Base-by-base conservation (phyloP, 2,329 filamentous ascomycete genomes). In the Fusarium miscanthi region DNA sequence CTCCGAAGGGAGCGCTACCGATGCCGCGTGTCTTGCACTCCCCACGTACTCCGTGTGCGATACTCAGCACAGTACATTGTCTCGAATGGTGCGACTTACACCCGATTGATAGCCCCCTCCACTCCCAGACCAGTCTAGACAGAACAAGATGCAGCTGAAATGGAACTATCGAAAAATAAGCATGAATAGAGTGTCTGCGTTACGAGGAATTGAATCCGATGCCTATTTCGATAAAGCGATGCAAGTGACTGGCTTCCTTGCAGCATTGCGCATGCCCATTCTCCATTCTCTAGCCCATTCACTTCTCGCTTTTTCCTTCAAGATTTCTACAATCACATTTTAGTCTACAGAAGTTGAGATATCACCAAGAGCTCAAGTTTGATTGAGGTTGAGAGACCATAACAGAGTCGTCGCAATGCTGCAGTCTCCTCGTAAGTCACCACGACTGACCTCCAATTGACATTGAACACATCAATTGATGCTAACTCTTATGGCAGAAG, bases 381-480 rank as follows among this genome's bases (percentile, higher is more conserved):
- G 8, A 38, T 13, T 19, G 31, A 3, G 23, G 10, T 54, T 41
- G 49, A 5, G 4, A 38, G 33, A 27, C 16, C 3, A 14, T 11
- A 8, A 7, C 23, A 38, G 4, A 52, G 49, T 42, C 37, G 14
- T 54, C 37, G 19, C 51, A 3, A 54, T 54, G 51, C 25, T 54
- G 21, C 10, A 54, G 5, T 54, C 51, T 14, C 51, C 51, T 42
- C 51, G 51, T 54, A 42, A 31, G 51, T 54, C 1, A 11, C 51
- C 16, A 23, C 1, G 0, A 31, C 51, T 8, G 2, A 19, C 2
- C 14, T 13, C 3, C 5, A 23, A 42, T 23, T 31, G 37, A 0
- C 25, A 6, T 11, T 19, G 4, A 23, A 0, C 25, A 2, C 0
- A 1, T 0, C 25, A 31, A 31, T 23, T 19, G 11, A 31, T 23